Conservation (phyloP, 352 stramenopile genomes). For the Pythium dissimile region DNA sequence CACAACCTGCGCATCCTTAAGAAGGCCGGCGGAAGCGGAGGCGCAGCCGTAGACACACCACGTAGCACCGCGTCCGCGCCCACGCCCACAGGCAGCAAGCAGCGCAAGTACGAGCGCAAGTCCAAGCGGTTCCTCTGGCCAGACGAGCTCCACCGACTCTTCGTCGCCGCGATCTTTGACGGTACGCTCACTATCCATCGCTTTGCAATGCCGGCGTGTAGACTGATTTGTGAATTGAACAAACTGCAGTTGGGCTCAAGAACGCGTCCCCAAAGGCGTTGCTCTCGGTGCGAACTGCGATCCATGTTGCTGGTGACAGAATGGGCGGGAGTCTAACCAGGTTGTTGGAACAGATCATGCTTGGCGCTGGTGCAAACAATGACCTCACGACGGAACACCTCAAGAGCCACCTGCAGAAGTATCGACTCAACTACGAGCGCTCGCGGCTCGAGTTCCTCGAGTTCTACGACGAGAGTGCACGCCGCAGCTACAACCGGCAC, state of each 20-base stretch:
- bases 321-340: background rate
- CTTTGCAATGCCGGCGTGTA: background rate
- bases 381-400: slow-evolving; percentile 84
- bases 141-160: slow-evolving; percentile 84
- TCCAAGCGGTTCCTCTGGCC: slow-evolving; percentile 88
- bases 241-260: slow-evolving; percentile 65
- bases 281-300: slow-evolving; percentile 37
- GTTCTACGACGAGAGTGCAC: slow-evolving; percentile 76
- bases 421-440: slow-evolving; percentile 83
- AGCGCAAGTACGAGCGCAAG: slow-evolving; percentile 87
- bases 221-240: background rate
- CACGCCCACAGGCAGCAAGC: slow-evolving; percentile 38
- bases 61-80: background rate
- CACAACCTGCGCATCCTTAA: slow-evolving; percentile 26
- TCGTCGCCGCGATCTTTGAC: slow-evolving; percentile 86
- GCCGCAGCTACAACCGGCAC: slow-evolving; percentile 59
- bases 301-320: slow-evolving; percentile 33
- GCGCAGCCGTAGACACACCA: background rate
- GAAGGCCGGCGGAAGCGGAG: slow-evolving; percentile 6
- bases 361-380: slow-evolving; percentile 44
- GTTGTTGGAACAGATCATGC: slow-evolving; percentile 43
- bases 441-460: slow-evolving; percentile 82
- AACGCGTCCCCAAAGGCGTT: slow-evolving; percentile 83
- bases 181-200: slow-evolving; percentile 23
- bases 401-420: slow-evolving; percentile 87